These are phyloP conservation scores for Colletotrichum shisoi DNA, from an alignment of 2,329 filamentous ascomycete genomes.

Conservation along the genomic window DNA sequence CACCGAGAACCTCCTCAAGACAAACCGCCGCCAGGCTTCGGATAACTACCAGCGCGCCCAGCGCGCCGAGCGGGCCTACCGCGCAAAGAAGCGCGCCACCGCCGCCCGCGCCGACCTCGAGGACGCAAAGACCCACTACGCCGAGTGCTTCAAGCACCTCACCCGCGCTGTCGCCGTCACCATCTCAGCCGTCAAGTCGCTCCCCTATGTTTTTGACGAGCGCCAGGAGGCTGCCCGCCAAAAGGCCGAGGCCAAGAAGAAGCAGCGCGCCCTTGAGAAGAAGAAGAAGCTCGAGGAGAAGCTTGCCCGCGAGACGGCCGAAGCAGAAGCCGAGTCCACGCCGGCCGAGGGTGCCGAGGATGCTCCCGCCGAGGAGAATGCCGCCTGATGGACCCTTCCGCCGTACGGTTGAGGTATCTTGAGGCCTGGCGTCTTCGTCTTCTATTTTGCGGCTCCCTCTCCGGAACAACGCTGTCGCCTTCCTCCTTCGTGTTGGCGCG, in stretches of 20 bases:
- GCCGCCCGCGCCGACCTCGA: conserved; percentile 50
- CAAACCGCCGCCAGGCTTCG: conserved; percentile 51
- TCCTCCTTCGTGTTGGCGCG: conserved; percentile 10
- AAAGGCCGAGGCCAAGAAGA: conserved; percentile 46
- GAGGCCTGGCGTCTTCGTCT: not conserved
- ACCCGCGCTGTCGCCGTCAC: conserved; percentile 46
- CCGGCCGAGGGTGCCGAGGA: conserved; percentile 23
- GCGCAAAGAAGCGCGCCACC: conserved; percentile 52
- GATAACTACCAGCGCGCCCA: conserved; percentile 51
- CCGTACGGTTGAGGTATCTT: conserved; percentile 19
- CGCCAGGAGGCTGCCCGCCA: conserved; percentile 47
- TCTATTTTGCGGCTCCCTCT: conserved; percentile 18
- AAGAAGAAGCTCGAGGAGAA: conserved; percentile 50
- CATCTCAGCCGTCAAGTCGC: conserved; percentile 46
- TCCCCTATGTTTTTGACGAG: conserved; percentile 51
- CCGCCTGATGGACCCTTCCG: conserved; percentile 27
- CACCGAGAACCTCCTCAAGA: conserved; percentile 54
- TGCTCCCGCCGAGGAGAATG: conserved; percentile 13
- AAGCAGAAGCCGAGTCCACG: conserved; percentile 18
- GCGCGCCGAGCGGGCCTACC: conserved; percentile 53
- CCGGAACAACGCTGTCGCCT: not conserved
- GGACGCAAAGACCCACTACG: conserved; percentile 53
- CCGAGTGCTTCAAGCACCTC: conserved; percentile 51
- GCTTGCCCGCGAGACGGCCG: conserved; percentile 42
- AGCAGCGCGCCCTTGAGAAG: conserved; percentile 47